Base-by-base conservation (phyloP, 352 stramenopile species). In the Paralagenidium karlingii region DNA sequence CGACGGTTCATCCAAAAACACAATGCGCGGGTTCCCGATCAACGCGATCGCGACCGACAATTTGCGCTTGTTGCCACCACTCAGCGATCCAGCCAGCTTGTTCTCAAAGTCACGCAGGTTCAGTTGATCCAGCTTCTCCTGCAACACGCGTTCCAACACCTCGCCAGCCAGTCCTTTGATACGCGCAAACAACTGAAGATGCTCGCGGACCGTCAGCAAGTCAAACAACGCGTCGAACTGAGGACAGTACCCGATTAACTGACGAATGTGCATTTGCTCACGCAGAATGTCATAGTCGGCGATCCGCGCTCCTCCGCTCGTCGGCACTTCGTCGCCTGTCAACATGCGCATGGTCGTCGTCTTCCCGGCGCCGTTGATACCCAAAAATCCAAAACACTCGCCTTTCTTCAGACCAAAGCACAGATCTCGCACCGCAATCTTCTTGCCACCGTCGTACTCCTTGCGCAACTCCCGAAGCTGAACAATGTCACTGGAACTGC, bases 291-390 rank as follows among this genome's bases (percentile, higher is more conserved):
- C 68, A 38, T 65, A 74, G 27, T 64, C 68, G 16, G 60, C 55
- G 19, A 82, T 54, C 20, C 42, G 69, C 0, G 48, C 64, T 8
- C n/a, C 39, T 8, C 68, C 68, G 1, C 54, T 55, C 0, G 51
- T 81, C 0, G 73, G 68, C 0, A 40, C 29, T 19, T 86, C 63
- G 37, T 96, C 78, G 19, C 83, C 83, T 8, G 79, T 96, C 15
- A 98, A 55, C 66, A 97, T 95, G 47, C 93, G 95, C 62, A 98
- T 94, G 5, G 90, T 96, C 18, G 92, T 96, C 7, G 86, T 96
- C 53, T 98, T 98, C 24, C 92, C 92, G 5, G 75, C 93, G 20
- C 91, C 89, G 42, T 98, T 97, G 40, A 97, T 93, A 24, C 92
- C 92, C 3, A 98, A 62, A 43, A 96, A 91, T 1, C 92, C 92